Evolutionary conservation across 345 rosid genomes (phyloP), one percentile per base, ranked within the genome.

Genomic region (Sisymbrium irio): DNA sequence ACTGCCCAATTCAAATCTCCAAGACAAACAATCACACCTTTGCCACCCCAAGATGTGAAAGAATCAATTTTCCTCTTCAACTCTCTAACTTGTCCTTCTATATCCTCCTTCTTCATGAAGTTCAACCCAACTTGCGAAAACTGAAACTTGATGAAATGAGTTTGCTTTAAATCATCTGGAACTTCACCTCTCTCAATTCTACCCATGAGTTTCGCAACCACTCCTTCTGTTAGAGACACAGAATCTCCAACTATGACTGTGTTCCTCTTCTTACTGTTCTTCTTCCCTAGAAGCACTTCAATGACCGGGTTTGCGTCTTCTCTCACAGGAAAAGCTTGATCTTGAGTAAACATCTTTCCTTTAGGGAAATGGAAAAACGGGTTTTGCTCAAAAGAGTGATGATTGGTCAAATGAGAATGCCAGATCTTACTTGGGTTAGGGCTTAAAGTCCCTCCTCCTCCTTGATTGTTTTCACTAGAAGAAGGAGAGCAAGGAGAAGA

Each of bases 401-500:
- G 76, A 47, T 78, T 70, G 44, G 83, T 56, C 74, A 89, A 73
- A 62, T 84, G 86, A 35, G 79, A 62, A 55, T 83, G 91, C 91
- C 90, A 87, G 42, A 88, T 81, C 71, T 77, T 78, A 74, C 65
- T 75, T 55, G 85, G 84, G 67, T 73, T 86, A 77, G 80, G 80
- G 67, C 77, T 77, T 77, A 71, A 6, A 46, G 72, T 71, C 63
- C 76, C 80, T 5, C 76, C 77, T 5, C 76, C 77, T 69, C 76
- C 65, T 76, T 78, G 84, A 80, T 78, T 86, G 55, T 77, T 79
- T 41, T 85, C 85, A 45, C 71, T 22, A 2, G 78, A 68, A 75
- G 91, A 56, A 62, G 97, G 97, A 74, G 96, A 92, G 51, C 84
- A 81, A 45, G 98, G 98, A 15, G 95, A 93, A 66, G 96, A 92